phyloP scores from a whole-genome alignment of 2,329 filamentous ascomycete genomes.

The Fusarium sp. region DNA sequence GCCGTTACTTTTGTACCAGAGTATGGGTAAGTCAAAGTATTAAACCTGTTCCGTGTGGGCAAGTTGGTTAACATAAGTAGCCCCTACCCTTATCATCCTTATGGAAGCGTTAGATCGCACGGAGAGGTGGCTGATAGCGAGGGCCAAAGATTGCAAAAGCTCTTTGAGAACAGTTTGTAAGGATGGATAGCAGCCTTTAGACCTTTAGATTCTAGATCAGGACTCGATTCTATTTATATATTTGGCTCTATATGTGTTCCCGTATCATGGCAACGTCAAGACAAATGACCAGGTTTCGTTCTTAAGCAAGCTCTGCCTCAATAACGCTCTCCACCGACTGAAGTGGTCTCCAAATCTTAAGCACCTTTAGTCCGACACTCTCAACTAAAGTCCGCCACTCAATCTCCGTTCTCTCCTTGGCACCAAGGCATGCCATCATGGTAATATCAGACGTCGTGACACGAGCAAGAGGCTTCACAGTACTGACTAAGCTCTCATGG shows the following conservation, averaged over 20 bases:
- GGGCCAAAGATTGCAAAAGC: background rate
- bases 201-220: too few species aligned
- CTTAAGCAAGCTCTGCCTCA: constrained; percentile 29
- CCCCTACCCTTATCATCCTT: background rate
- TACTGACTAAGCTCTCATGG: constrained; percentile 52
- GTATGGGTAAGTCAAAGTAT: background rate
- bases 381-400: constrained; percentile 48
- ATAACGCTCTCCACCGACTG: constrained; percentile 48
- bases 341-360: constrained; percentile 49
- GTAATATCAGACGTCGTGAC: constrained; percentile 51
- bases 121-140: background rate
- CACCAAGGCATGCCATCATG: constrained; percentile 50
- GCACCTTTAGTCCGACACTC: constrained; percentile 42
- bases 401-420: constrained; percentile 49
- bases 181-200: too few species aligned
- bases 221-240: too few species aligned
- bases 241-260: too few species aligned
- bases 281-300: too few species aligned
- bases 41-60: accelerated
- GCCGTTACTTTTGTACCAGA: background rate
- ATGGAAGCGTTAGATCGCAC: background rate
- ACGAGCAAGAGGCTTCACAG: constrained; percentile 44
- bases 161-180: background rate
- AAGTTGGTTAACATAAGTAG: background rate
- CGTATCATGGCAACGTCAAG: too few species aligned